Base-by-base conservation (phyloP, 2,329 filamentous ascomycete species). In the Daldinia sp. region DNA sequence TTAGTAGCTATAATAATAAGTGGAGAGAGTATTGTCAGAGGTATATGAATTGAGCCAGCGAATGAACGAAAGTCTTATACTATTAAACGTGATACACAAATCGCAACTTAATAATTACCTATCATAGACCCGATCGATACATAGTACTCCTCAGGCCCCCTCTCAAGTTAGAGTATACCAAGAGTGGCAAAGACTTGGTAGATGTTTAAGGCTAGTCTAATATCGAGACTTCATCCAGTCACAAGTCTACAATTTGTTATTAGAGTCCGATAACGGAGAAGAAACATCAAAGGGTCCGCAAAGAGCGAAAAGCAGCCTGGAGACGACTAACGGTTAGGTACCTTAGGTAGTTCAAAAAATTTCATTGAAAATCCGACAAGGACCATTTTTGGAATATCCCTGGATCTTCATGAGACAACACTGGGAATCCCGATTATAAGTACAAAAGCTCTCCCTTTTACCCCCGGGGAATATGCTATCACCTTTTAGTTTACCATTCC, bases 181-280 rank as follows among this genome's bases (percentile, higher is more conserved):
- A 23, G 13, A 43, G 29, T 34, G 9, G 11, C 13, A 45, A 48
- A 35, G 52, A 52, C 39, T 53, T 34, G n/a, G 47, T 29, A 35
- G 11, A 50, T 55, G 35, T 39, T 37, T 17, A 27, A 58, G 23
- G 47, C 52, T 58, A 54, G 51, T 13, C 25, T 41, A 19, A 21
- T 17, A 15, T 8, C 50, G 8, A 55, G 37, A 34, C 17, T 48
- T 34, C 19, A 58, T 50, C 59, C 57, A 61, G 53, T 66, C 39
- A 66, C 49, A 65, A 67, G 45, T 85, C 82, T 54, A 85, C 82
- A 85, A 87, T 87, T 61, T 37, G 58, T 59, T 51, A 67, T 66
- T 58, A 25, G 6, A 21, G 45, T 65, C 68, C 68, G 68, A 68
- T 70, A 70, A 62, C 68, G 68, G 68, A 69, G 66, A 41, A 15